Conservation (phyloP, 2,329 filamentous ascomycete species). For the Xylaria sp. region DNA sequence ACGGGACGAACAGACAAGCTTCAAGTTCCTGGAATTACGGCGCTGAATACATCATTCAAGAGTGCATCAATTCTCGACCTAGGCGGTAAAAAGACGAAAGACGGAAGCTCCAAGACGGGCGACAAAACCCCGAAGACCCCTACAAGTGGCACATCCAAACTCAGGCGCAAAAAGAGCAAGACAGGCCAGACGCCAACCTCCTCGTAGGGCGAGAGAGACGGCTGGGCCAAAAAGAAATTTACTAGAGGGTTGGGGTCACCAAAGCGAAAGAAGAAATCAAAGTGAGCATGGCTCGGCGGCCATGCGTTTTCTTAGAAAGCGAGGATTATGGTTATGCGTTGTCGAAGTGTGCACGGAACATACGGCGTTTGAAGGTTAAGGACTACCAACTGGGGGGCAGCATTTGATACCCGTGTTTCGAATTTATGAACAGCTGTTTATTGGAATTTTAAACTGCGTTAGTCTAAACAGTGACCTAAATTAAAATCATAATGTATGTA, state of each 20-base stretch:
- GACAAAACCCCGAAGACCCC: constrained; percentile 53
- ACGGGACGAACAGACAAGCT: constrained; percentile 65
- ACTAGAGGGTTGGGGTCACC: background rate
- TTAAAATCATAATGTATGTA: background rate
- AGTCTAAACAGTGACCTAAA: background rate
- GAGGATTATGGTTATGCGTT: constrained; percentile 8
- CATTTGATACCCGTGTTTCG: constrained; percentile 45
- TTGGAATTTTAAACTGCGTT: background rate
- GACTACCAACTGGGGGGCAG: constrained; percentile 23
- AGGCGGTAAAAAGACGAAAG: constrained; percentile 44
- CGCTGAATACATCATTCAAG: constrained; percentile 46
- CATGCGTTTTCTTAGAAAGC: background rate
- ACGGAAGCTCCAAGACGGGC: constrained; percentile 41
- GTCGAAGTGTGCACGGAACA: background rate
- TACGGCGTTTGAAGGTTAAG: constrained; percentile 18
- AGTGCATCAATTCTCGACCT: constrained; percentile 40
- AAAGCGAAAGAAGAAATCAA: constrained; percentile 23
- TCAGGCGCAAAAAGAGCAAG: constrained; percentile 41
- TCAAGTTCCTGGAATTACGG: constrained; percentile 42
- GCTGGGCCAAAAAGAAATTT: background rate
- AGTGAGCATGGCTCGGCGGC: constrained; percentile 4
- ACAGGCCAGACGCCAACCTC: constrained; percentile 41
- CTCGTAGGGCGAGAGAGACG: constrained; percentile 24
- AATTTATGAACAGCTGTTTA: constrained; percentile 30
- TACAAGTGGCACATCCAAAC: constrained; percentile 41